phyloP scores from a whole-genome alignment of 306 rosid species.

The Dryas octopetala region DNA sequence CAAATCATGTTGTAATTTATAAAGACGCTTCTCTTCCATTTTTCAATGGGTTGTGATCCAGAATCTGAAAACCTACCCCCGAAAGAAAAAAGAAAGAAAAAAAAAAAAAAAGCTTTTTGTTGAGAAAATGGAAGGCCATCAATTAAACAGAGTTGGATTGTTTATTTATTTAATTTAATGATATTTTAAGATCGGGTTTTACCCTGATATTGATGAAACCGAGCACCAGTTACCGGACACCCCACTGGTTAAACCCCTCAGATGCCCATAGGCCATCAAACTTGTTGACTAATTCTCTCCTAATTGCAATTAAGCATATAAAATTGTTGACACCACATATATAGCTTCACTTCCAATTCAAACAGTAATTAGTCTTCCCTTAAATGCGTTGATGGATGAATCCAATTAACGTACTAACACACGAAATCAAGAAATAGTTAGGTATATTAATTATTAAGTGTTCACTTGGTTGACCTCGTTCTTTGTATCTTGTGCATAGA shows the following conservation, averaged over 20 bases:
- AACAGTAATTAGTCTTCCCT: neutral
- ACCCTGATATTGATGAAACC: neutral
- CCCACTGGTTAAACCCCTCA: neutral
- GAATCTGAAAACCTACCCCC: neutral
- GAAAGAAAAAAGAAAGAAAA: neutral
- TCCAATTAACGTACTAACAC: neutral
- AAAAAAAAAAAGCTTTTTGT: neutral
- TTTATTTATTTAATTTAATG: neutral
- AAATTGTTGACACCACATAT: neutral
- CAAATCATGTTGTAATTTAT: no score
- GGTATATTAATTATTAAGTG: neutral
- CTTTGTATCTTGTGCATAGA: constrained; percentile 9
- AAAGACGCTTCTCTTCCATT: neutral
- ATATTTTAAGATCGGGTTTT: neutral
- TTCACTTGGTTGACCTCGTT: constrained; percentile 56
- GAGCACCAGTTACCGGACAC: neutral
- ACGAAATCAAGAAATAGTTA: no score
- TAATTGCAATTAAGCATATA: neutral
- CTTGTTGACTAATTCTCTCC: neutral
- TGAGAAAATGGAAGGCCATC: neutral
- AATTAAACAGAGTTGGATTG: neutral
- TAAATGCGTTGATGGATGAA: neutral
- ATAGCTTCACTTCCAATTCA: neutral
- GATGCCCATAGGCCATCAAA: neutral
- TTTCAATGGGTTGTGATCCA: neutral